These are phyloP conservation scores for Sugiyamaella boreocaroliniensis DNA, from an alignment of 805 yeast species.

Conservation along the genomic window DNA sequence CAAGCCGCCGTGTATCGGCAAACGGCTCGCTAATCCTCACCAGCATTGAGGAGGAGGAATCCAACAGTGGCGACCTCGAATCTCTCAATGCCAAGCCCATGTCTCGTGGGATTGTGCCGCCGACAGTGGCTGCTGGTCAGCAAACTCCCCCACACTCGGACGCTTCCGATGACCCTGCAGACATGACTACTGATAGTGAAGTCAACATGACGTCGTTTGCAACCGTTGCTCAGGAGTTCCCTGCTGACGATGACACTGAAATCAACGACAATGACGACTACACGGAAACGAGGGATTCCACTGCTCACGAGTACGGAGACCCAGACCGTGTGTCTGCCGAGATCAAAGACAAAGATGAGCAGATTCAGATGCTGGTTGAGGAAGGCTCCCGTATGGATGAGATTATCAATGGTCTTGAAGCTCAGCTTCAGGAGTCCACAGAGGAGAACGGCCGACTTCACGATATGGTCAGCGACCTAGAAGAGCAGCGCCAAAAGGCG, in stretches of 20 bases:
- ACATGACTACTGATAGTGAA: neutral
- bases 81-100: neutral
- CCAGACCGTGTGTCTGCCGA: constrained; percentile 1
- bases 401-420: constrained; percentile 24
- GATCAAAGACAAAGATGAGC: constrained; percentile 33
- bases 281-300: constrained; percentile 2
- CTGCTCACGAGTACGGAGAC: neutral
- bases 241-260: neutral
- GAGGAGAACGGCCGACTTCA: constrained; percentile 28
- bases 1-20: neutral
- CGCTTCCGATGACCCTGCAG: neutral
- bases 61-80: constrained; percentile 1
- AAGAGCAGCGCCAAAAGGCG: constrained; percentile 14
- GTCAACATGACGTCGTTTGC: neutral
- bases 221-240: neutral
- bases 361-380: constrained; percentile 38
- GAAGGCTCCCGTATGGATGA: constrained; percentile 47
- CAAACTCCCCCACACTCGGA: neutral
- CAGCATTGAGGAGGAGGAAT: constrained; percentile 8
- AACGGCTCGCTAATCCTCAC: neutral
- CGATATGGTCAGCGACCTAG: constrained; percentile 22
- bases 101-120: neutral
- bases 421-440: constrained; percentile 19
- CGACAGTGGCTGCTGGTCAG: neutral
- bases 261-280: neutral